Conservation (phyloP, 139 green algal species). For the Gonium pectorale region DNA sequence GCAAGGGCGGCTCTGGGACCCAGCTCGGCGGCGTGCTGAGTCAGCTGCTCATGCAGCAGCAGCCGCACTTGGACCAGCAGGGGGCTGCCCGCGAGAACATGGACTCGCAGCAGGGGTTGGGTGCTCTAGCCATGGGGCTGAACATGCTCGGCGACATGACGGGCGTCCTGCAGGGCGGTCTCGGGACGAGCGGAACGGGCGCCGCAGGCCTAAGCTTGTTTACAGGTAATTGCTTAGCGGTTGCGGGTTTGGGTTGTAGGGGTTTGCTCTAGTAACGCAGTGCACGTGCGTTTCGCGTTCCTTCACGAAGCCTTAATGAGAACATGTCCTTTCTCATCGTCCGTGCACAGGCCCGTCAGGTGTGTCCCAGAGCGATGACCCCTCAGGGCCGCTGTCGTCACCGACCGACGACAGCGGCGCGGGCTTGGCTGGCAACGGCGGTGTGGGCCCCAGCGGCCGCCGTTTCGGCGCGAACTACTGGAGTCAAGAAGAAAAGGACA, state of each 20-base stretch:
- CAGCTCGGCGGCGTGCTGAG: constrained; percentile 21
- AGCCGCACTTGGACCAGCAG: not conserved
- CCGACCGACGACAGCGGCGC: not conserved
- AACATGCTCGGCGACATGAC: constrained; percentile 16
- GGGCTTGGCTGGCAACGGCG: not conserved
- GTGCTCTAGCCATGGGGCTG: not conserved
- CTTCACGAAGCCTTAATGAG: too few relatives aligned
- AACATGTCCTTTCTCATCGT: not conserved
- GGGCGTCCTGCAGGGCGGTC: not conserved
- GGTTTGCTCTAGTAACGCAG: too few relatives aligned
- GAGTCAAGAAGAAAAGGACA: constrained; percentile 66
- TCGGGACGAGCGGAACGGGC: not conserved
- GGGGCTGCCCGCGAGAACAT: not conserved
- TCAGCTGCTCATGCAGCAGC: constrained; percentile 22
- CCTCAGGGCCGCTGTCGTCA: not conserved
- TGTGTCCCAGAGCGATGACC: not conserved
- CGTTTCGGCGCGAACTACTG: constrained; percentile 56
- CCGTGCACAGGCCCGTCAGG: not conserved
- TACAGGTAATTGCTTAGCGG: not conserved
- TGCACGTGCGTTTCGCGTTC: too few relatives aligned
- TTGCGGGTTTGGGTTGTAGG: not conserved
- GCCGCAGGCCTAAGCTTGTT: not conserved
- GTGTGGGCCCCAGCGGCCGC: constrained; percentile 6
- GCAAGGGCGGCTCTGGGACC: not conserved
- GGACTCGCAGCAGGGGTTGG: not conserved